Evolutionary conservation across 306 rosid genomes (phyloP).

Genomic region (Castanea sativa): DNA sequence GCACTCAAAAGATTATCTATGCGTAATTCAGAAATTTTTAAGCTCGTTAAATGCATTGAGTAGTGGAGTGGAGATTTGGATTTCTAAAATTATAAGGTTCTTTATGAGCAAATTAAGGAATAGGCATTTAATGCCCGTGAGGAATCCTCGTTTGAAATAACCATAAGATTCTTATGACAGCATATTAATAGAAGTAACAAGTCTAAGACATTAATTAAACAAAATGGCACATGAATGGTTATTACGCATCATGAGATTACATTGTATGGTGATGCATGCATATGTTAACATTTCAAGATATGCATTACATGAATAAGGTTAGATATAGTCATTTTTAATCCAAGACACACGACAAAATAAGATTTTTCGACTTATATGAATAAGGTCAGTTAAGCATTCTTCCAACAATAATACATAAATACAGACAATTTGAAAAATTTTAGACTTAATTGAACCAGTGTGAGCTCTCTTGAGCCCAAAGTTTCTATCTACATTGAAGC

Average conservation of each 20-base stretch:
- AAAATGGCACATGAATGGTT: background rate
- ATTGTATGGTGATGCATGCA: background rate
- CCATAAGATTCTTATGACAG: background rate
- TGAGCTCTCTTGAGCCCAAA: conserved; percentile 1
- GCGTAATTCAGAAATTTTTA: background rate
- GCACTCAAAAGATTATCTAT: background rate
- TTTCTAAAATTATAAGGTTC: background rate
- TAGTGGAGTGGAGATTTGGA: background rate
- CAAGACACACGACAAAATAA: background rate
- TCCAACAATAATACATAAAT: background rate
- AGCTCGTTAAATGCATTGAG: background rate
- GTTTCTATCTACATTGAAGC: background rate
- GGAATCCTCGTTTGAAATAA: background rate
- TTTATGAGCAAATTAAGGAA: background rate
- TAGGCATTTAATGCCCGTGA: background rate
- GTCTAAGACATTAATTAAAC: background rate
- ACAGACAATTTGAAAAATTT: background rate
- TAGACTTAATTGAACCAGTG: background rate
- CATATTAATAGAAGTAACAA: background rate
- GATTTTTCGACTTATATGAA: background rate
- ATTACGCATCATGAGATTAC: background rate
- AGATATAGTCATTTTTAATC: background rate
- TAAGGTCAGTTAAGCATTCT: background rate
- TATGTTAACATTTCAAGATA: background rate
- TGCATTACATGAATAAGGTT: background rate